A percentile compares a stretch with the other conserved stretches of the same genome.
Conservation (phyloP, 2,329 filamentous ascomycete species). For the Zarea fungicola region DNA sequence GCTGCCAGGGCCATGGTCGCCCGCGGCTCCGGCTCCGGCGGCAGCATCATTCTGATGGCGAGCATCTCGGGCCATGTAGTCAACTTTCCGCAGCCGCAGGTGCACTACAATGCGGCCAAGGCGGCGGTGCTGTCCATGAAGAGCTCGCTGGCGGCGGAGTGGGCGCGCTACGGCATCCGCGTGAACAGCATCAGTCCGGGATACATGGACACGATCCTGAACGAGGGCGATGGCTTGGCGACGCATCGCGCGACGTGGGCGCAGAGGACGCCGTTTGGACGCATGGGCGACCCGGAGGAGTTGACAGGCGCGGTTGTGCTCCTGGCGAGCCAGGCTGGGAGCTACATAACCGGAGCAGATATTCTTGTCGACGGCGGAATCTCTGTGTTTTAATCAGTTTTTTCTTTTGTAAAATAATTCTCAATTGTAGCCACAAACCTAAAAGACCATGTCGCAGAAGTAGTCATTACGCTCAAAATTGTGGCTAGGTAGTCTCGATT, state of each 20-base stretch:
- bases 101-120: constrained; percentile 68
- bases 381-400: not conserved
- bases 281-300: constrained; percentile 61
- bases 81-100: constrained; percentile 48
- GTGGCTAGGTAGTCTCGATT: too few relatives aligned
- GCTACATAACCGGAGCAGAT: constrained; percentile 65
- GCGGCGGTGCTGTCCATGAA: constrained; percentile 59
- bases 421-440: too few relatives aligned
- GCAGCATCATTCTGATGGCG: constrained; percentile 61
- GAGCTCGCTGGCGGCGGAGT: constrained; percentile 65
- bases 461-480: too few relatives aligned
- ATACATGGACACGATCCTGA: constrained; percentile 74
- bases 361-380: constrained; percentile 57
- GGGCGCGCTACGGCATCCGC: constrained; percentile 64
- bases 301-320: constrained; percentile 58
- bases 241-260: constrained; percentile 52
- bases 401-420: not conserved
- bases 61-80: constrained; percentile 56
- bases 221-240: constrained; percentile 56
- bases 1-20: constrained; percentile 43
- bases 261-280: constrained; percentile 54
- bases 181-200: constrained; percentile 68
- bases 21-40: constrained; percentile 42
- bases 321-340: constrained; percentile 54
- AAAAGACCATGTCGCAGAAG: too few relatives aligned